Evolutionary conservation across 2,329 filamentous ascomycete genomes (phyloP), one percentile per base, ranked within the genome.

Genomic region (Cordyceps cicadae): DNA sequence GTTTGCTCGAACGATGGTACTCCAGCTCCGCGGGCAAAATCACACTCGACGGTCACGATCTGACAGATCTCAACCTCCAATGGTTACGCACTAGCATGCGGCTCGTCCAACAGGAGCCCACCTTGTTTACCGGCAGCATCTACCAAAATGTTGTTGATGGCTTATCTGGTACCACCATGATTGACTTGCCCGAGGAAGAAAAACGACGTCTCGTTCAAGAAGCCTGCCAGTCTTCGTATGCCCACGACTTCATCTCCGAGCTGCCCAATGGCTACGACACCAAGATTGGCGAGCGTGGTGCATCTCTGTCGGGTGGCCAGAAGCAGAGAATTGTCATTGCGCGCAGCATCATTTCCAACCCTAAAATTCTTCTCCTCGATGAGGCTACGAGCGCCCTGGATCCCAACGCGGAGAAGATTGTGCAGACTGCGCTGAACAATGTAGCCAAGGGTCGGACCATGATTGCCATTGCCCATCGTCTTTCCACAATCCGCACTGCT

Each of bases 251-350:
- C 56, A 79, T 84, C 60, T 64, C 74, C 6, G 71, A 75, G 5
- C 69, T 85, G 0, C 81, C 81, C 7, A 69, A 71, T 15, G 82
- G 81, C 5, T 88, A 88, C 65, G 76, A 82, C 1, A 87, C 85
- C 0, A 72, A 76, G 24, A 84, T 89, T 5, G 86, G 86, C 1
- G 85, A 88, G 66, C 79, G 81, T 14, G 87, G 86, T 0, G 82
- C 84, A 9, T 85, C 84, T 51, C 74, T 89, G 0, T 87, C 83
- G 5, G 86, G 87, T 9, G 86, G 87, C 1, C 86, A 89, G 66
- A 80, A 85, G 57, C 87, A 89, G 67, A 79, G 86, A 5, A 77
- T 89, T 29, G 82, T 85, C 2, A 88, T 89, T 64, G 86, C 86
- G 2, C 79, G 86, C 21, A 85, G 81, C 62, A 87, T 89, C 64